A percentile compares a stretch with the other conserved stretches of the same genome.
These are phyloP conservation scores for Ustilago shanxiensis DNA, from an alignment of 1,284 basidiomycete genomes.

Conservation along the genomic window DNA sequence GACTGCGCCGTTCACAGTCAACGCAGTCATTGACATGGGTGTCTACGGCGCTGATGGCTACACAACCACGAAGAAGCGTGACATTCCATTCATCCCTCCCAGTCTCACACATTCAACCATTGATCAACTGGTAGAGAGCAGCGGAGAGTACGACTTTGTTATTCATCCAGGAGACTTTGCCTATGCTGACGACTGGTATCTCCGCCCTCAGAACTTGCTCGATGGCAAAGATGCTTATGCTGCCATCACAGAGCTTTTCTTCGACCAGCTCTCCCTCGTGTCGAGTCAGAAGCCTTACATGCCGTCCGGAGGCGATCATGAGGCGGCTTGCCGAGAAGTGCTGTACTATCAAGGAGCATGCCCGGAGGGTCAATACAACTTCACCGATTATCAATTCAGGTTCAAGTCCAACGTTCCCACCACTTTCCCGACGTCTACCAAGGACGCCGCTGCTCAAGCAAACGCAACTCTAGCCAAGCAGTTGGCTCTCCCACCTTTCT, in stretches of 20 bases:
- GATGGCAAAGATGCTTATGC: slow-evolving; percentile 44
- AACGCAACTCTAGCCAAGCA: slow-evolving; percentile 15
- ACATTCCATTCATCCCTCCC: slow-evolving; percentile 39
- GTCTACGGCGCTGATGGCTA: slow-evolving; percentile 69
- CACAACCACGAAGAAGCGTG: slow-evolving; percentile 52
- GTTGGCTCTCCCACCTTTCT: slow-evolving; percentile 44
- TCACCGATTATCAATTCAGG: slow-evolving; percentile 46
- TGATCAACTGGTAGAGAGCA: slow-evolving; percentile 30
- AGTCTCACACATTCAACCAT: slow-evolving; percentile 45
- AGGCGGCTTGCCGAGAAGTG: slow-evolving; percentile 40
- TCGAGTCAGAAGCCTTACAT: slow-evolving; percentile 64
- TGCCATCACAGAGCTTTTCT: slow-evolving; percentile 69
- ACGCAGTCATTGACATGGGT: slow-evolving; percentile 70
- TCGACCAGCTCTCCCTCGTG: slow-evolving; percentile 67
- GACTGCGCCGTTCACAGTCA: slow-evolving; percentile 57
- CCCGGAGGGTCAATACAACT: slow-evolving; percentile 56
- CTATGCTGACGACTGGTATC: slow-evolving; percentile 70
- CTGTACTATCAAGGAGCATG: slow-evolving; percentile 33
- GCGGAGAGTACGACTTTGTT: slow-evolving; percentile 47
- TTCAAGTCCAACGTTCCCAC: slow-evolving; percentile 52
- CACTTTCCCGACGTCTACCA: slow-evolving; percentile 26
- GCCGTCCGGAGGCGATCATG: slow-evolving; percentile 58
- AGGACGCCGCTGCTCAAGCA: slow-evolving; percentile 12
- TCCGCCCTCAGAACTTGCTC: slow-evolving; percentile 46
- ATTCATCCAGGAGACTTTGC: slow-evolving; percentile 69